Base-by-base conservation (phyloP, 2,329 filamentous ascomycete genomes). In the Sordariomycetes sp. region DNA sequence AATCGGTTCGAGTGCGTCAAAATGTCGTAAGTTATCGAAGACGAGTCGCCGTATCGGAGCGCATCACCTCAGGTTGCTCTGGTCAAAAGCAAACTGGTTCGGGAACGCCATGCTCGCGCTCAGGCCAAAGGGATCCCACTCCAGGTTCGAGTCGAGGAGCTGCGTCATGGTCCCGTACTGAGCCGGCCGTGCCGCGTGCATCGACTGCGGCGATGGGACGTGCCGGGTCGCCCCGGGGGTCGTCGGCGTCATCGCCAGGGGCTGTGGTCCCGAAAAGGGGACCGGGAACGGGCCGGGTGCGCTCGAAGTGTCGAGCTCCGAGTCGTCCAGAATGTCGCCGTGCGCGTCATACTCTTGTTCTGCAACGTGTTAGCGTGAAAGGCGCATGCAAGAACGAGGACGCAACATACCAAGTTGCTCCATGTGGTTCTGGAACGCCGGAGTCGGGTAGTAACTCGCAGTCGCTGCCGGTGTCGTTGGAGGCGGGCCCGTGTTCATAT, bases 301-400 rank as follows among this genome's bases (percentile, higher is more conserved):
- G 57, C 69, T 73, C 2, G 86, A 80, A 12, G 84, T 82, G 60
- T 90, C 85, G 62, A 84, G 81, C 64, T 88, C 85, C 63, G 84
- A 75, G 60, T 95, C 89, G 66, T 96, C 91, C 70, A 95, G 84
- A 79, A 95, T 88, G 65, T 92, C 90, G 69, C 82, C 82, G 73
- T 90, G 88, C 57, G 89, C 87, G 70, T 96, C 91, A 74, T 96
- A 97, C 76, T 97, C 92, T 79, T 95, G 90, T 76, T 97, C 92
- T 96, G 76, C 77, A 39, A 35, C 77, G 90, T 88, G 34, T 54
- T 8, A 65, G 76, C 77, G n/a, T 4, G 45, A 10, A 2, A 10
- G n/a, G n/a, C n/a, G n/a, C 20, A 50, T 22, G 10, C n/a, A 10
- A 20, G 45, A 24, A 24, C 1, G n/a, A 50, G n/a, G 13, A 8